A percentile compares a stretch with the other conserved stretches of the same genome.
phyloP scores from a whole-genome alignment of 2,329 filamentous ascomycete species.

The Aspergillus fructus region DNA sequence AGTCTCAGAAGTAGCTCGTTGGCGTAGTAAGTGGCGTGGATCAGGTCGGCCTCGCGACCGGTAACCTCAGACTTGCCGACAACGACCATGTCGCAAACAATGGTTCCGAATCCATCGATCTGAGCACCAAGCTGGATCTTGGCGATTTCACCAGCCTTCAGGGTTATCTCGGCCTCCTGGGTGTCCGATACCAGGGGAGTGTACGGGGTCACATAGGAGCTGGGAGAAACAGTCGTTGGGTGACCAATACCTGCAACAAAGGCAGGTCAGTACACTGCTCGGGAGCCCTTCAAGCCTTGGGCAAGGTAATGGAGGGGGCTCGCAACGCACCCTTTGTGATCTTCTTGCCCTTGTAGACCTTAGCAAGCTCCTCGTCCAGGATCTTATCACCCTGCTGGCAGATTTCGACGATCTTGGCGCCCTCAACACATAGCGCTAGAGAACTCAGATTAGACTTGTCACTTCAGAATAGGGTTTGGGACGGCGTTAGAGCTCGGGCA shows the following conservation, averaged over 20 bases:
- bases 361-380: conserved; percentile 85
- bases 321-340: conserved; percentile 73
- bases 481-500: neutral
- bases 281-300: neutral
- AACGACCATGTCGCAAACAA: conserved; percentile 90
- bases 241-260: conserved; percentile 72
- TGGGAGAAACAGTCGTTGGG: conserved; percentile 92
- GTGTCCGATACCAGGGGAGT: conserved; percentile 85
- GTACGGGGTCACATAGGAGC: conserved; percentile 93
- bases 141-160: conserved; percentile 83
- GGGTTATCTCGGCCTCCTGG: conserved; percentile 74
- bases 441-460: conserved; percentile 21
- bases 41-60: conserved; percentile 78
- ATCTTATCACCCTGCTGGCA: conserved; percentile 96
- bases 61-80: conserved; percentile 67
- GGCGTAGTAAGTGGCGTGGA: conserved; percentile 89
- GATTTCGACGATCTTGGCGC: conserved; percentile 88
- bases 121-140: conserved; percentile 99
- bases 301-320: neutral
- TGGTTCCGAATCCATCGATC: conserved; percentile 94
- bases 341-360: conserved; percentile 99
- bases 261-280: conserved; percentile 22
- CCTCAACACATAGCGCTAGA: conserved; percentile 69
- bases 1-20: conserved; percentile 92
- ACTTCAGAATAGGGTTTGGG: neutral